A percentile compares a stretch with the other conserved stretches of the same genome.
Evolutionary conservation across 2,329 filamentous ascomycete species (phyloP).

Genomic region (Aspergillus ruber): DNA sequence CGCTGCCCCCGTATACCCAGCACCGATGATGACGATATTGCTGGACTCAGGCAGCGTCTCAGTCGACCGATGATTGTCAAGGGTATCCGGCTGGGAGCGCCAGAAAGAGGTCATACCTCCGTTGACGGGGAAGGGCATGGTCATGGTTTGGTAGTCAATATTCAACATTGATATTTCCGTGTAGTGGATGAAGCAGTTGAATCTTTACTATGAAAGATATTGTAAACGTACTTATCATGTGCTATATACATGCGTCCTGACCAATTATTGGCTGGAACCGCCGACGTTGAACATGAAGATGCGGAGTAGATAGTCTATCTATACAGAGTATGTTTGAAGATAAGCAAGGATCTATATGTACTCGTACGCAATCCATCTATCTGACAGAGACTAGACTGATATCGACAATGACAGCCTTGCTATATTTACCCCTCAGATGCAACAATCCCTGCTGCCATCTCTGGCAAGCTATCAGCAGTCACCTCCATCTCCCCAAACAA

Average conservation of each 20-base stretch:
- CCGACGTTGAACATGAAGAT: neutral
- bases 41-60: constrained; percentile 29
- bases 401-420: neutral
- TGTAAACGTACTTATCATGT: too few relatives aligned
- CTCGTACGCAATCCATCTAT: neutral
- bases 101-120: constrained; percentile 36
- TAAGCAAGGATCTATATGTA: neutral
- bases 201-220: too few relatives aligned
- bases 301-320: neutral
- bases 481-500: constrained; percentile 51
- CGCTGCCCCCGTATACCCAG: constrained; percentile 40
- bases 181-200: too few relatives aligned
- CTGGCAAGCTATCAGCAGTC: constrained; percentile 39
- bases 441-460: constrained; percentile 41
- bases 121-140: constrained; percentile 12
- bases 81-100: constrained; percentile 32
- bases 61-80: constrained; percentile 39
- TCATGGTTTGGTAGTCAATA: constrained; percentile 6
- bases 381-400: neutral
- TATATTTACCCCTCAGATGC: neutral
- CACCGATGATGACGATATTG: constrained; percentile 43
- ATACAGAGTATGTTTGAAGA: neutral
- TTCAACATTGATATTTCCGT: too few relatives aligned
- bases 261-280: too few relatives aligned
- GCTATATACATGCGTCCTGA: too few relatives aligned